Evolutionary conservation across 2,329 filamentous ascomycete genomes (phyloP).

Genomic region (Purpureocillium lavendulum): DNA sequence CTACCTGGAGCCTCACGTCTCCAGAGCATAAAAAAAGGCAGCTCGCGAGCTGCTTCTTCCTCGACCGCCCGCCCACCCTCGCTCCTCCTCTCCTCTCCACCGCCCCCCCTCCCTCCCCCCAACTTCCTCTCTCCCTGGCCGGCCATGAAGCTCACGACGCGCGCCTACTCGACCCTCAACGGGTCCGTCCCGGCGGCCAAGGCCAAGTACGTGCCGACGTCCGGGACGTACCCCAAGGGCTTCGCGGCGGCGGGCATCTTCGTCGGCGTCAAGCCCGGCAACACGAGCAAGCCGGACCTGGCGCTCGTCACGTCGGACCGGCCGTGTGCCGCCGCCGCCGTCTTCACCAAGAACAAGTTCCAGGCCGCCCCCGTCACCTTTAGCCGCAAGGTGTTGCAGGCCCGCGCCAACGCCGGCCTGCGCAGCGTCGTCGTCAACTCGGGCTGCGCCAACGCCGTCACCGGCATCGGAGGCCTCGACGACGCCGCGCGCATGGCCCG

Average conservation of each 20-base stretch:
- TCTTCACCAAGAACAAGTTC: conserved; percentile 98
- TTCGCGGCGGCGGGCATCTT: conserved; percentile 82
- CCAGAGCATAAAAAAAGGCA: too few species aligned
- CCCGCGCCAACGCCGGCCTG: conserved; percentile 59
- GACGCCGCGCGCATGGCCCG: conserved; percentile 80
- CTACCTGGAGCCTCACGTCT: conserved; percentile 5
- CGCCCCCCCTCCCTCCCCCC: too few species aligned
- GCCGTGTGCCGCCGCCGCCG: conserved; percentile 79
- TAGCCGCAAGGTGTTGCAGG: conserved; percentile 62
- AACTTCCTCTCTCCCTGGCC: neutral
- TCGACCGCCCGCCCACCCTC: too few species aligned
- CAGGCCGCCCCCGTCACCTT: conserved; percentile 92
- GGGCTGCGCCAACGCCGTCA: conserved; percentile 95
- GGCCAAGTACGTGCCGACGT: conserved; percentile 79
- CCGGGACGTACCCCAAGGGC: conserved; percentile 81
- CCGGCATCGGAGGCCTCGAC: conserved; percentile 78
- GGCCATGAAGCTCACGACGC: conserved; percentile 24
- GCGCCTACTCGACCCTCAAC: conserved; percentile 22
- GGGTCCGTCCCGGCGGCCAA: conserved; percentile 63
- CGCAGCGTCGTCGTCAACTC: conserved; percentile 86
- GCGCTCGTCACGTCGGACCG: conserved; percentile 80
- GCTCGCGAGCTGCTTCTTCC: too few species aligned
- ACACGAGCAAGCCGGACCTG: conserved; percentile 85
- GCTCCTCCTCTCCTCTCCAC: too few species aligned
- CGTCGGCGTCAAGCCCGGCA: conserved; percentile 88